Conservation (phyloP, 2,329 filamentous ascomycete species). For the Lecanosticta acicola region DNA sequence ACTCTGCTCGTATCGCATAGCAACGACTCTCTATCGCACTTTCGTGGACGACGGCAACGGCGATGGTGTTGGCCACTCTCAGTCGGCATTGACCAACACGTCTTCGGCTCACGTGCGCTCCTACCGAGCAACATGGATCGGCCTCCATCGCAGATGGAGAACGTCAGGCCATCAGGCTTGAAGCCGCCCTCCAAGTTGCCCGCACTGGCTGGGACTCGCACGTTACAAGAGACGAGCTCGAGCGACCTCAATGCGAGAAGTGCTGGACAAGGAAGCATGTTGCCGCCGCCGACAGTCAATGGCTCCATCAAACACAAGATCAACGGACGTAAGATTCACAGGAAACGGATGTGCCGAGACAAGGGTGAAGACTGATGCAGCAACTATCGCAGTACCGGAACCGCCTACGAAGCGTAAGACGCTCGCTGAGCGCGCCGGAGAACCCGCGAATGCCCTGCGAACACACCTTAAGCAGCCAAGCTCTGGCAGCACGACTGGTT, state of each 20-base stretch:
- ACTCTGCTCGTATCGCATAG: neutral
- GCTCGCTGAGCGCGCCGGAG: constrained; percentile 44
- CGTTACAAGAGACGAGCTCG: constrained; percentile 28
- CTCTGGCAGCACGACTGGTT: constrained; percentile 13
- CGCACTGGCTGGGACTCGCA: constrained; percentile 15
- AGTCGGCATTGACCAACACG: constrained; percentile 1
- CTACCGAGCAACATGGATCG: constrained; percentile 25
- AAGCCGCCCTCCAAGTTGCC: constrained; percentile 30
- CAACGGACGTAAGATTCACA: constrained; percentile 40
- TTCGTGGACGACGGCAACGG: neutral
- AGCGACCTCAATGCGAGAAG: constrained; percentile 47
- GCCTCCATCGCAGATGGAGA: constrained; percentile 28
- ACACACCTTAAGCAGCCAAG: constrained; percentile 23
- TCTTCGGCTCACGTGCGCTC: neutral
- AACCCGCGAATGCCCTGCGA: constrained; percentile 34
- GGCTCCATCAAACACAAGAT: constrained; percentile 46
- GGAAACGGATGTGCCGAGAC: neutral
- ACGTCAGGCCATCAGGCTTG: constrained; percentile 29
- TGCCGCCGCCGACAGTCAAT: constrained; percentile 35
- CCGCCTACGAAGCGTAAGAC: constrained; percentile 49
- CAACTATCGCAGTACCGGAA: constrained; percentile 36
- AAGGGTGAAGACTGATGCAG: neutral
- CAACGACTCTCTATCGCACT: neutral
- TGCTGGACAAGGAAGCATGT: constrained; percentile 31
- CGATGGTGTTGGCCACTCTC: constrained; percentile 2